Evolutionary conservation across 176 grass and related monocot genomes (phyloP).

Genomic region (Miscanthus lutarioriparius): DNA sequence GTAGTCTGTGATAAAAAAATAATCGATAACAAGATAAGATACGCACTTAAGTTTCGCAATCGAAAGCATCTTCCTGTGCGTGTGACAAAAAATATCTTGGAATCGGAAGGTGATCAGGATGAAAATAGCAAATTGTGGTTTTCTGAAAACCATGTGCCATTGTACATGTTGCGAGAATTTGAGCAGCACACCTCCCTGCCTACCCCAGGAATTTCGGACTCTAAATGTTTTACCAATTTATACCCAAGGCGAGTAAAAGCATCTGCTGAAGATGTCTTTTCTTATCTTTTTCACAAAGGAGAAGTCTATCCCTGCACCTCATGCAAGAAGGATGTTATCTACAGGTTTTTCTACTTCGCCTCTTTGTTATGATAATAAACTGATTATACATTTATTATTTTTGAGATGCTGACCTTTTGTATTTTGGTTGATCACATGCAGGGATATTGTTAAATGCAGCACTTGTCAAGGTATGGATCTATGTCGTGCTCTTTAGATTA

Average conservation of each 20-base stretch:
- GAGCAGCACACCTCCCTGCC: constrained; percentile 59
- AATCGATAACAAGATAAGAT: constrained; percentile 66
- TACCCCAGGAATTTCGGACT: constrained; percentile 27
- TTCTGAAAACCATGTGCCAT: constrained; percentile 84
- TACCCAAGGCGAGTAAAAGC: constrained; percentile 46
- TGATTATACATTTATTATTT: constrained; percentile 26
- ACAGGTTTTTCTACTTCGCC: constrained; percentile 59
- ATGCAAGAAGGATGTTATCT: constrained; percentile 73
- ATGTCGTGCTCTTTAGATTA: constrained; percentile 20
- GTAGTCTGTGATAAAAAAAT: constrained; percentile 81
- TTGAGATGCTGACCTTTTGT: constrained; percentile 41
- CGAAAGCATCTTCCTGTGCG: constrained; percentile 91
- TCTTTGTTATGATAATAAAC: constrained; percentile 15
- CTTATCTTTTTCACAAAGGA: constrained; percentile 75
- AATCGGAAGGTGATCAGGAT: constrained; percentile 59
- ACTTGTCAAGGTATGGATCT: constrained; percentile 81
- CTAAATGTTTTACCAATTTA: constrained; percentile 45
- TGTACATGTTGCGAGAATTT: constrained; percentile 80
- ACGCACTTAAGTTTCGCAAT: constrained; percentile 74
- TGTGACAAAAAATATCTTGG: constrained; percentile 90
- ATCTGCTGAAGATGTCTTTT: constrained; percentile 57
- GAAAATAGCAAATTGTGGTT: constrained; percentile 79
- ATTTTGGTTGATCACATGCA: constrained; percentile 49
- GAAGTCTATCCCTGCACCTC: constrained; percentile 73
- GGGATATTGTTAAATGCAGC: constrained; percentile 68